Percentiles rank a stretch among this genome's conserved stretches.
Conservation (phyloP, 225 moss, liverwort and hornwort species). For the Antitrichia curtipendula region DNA sequence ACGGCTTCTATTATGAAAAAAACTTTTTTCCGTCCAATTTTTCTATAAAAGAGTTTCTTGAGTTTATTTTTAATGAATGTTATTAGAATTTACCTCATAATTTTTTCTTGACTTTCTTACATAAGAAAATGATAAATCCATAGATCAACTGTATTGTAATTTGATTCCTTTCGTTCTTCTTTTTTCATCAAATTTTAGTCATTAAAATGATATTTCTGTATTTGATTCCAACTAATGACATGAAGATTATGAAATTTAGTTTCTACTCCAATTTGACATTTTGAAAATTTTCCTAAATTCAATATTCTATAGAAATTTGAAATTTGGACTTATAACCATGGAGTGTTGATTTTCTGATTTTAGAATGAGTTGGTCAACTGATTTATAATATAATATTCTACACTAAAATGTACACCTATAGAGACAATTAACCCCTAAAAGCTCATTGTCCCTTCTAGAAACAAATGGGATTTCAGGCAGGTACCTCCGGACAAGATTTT, state of each 20-base stretch:
- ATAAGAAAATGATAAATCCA: too few species aligned
- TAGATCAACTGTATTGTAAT: not conserved
- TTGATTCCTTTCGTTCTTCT: not conserved
- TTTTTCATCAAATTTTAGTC: not conserved
- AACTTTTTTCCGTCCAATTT: too few species aligned
- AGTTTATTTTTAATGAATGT: too few species aligned
- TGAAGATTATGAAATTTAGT: not conserved
- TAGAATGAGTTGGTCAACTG: accelerated
- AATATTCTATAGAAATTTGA: not conserved
- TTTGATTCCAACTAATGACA: not conserved
- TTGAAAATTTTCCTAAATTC: not conserved
- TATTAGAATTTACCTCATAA: too few species aligned
- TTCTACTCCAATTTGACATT: not conserved
- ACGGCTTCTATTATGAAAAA: too few species aligned
- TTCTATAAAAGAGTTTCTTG: too few species aligned
- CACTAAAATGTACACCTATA: not conserved
- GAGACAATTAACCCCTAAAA: too few species aligned
- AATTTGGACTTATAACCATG: accelerated
- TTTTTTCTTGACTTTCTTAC: not conserved
- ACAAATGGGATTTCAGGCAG: too few species aligned
- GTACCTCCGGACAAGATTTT: too few species aligned
- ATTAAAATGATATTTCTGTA: not conserved
- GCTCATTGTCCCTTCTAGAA: too few species aligned
- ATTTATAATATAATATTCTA: not conserved
- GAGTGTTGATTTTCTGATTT: not conserved